Conservation (phyloP, 257 asterid species). For the Solanum boliviense region DNA sequence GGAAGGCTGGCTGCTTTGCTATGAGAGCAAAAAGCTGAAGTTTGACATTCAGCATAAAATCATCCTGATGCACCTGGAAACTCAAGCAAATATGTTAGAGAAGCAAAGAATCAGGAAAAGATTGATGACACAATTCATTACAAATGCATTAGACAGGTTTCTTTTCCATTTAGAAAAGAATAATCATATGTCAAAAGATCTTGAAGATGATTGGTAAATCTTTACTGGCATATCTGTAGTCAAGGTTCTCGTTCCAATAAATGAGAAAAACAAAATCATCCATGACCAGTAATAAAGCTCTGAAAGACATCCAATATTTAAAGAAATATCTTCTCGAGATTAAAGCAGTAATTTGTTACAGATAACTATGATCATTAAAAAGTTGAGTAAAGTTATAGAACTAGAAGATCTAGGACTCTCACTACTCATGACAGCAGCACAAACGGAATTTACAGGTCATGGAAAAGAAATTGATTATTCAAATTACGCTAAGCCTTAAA, state of each 20-base stretch:
- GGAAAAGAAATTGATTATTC: background rate
- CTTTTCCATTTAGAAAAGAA: background rate
- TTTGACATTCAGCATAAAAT: constrained; percentile 61
- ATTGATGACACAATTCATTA: background rate
- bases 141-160: background rate
- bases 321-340: background rate
- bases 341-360: background rate
- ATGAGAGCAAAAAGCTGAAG: constrained; percentile 83
- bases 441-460: background rate
- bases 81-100: background rate
- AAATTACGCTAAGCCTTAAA: background rate
- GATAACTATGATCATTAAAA: background rate
- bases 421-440: background rate
- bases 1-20: constrained; percentile 95
- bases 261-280: background rate
- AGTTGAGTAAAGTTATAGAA: background rate
- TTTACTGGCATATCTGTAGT: background rate
- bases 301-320: background rate
- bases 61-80: constrained; percentile 87
- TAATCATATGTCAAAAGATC: background rate
- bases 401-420: background rate
- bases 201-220: background rate
- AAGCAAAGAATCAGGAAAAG: background rate
- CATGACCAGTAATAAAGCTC: background rate
- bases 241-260: background rate